Base-by-base conservation (phyloP, 805 yeast genomes). In the Lipomyces mesembrius region DNA sequence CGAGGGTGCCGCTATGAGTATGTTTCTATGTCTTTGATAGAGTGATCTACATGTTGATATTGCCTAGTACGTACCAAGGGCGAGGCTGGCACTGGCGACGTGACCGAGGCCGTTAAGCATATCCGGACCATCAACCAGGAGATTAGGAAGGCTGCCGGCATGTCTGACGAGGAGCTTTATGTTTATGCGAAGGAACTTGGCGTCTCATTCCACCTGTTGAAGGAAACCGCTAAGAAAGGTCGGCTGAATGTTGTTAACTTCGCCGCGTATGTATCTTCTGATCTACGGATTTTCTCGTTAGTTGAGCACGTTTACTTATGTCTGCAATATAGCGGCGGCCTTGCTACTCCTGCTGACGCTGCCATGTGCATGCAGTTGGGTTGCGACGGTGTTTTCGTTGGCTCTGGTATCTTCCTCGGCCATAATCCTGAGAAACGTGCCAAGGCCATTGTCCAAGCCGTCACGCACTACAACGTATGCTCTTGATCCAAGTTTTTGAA, bases 41-140 rank as follows among this genome's bases (percentile, higher is more conserved):
- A 55, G 4, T 32, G 20, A 35, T 56, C 14, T 59, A 20, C 34
- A 14, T 20, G 29, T 54, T 35, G n/a, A 55, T 14, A 14, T 6
- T 8, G 5, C 25, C 34, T 5, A 69, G 72, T 90, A 76, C 84
- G 95, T 77, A 88, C 95, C 71, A 90, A 90, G 79, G 96, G 96
- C 72, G 96, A 90, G 77, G 95, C 96, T 46, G 96, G 96, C 57
- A 90, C 96, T 51, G 96, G 96, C 63, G 95, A 90, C 77, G 87
- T 90, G 62, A 86, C 91, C 54, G 94, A 90, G 77, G 95, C 95
- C 14, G 91, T 90, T 65, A 84, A 83, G 74, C 96, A 90, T 77
- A 87, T 90, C 71, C 82, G 85, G 64, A 81, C 83, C 71, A 87
- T 90, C 76, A 83, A 81, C 67, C 75, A 78, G 61, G 85, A 89